Percentiles rank a stretch among this genome's conserved stretches.
phyloP scores from a whole-genome alignment of 352 stramenopile species.

The Peronospora belbahrii region DNA sequence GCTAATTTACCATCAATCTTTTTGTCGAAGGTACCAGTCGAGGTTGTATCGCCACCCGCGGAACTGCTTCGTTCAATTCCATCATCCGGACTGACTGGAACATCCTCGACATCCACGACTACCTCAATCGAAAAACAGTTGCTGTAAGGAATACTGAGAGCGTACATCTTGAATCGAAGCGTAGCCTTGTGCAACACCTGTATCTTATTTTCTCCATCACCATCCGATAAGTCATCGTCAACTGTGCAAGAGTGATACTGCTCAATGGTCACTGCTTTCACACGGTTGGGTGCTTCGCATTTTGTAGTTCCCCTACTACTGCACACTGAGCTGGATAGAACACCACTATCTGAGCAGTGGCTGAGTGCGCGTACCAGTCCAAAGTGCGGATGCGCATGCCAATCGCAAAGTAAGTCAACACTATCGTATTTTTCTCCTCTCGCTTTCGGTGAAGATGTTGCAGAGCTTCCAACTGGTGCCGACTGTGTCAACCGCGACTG shows the following conservation, averaged over 20 bases:
- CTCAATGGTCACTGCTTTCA: conserved; percentile 45
- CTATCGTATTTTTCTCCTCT: conserved; percentile 3
- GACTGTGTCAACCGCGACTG: conserved; percentile 3
- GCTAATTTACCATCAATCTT: neutral
- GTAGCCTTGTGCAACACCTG: conserved; percentile 25
- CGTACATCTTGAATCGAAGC: conserved; percentile 56
- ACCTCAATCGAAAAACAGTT: conserved; percentile 63
- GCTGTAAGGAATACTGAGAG: conserved; percentile 51
- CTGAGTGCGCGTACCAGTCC: conserved; percentile 44
- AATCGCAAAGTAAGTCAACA: conserved; percentile 31
- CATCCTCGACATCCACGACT: conserved; percentile 40
- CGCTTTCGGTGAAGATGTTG: neutral
- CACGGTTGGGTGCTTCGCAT: conserved; percentile 3
- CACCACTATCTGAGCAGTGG: conserved; percentile 28
- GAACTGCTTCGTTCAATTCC: neutral
- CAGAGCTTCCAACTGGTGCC: conserved; percentile 11
- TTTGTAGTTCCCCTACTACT: conserved; percentile 5
- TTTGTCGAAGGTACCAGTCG: neutral
- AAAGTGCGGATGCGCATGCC: conserved; percentile 45
- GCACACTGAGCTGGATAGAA: neutral
- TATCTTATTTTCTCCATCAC: conserved; percentile 1
- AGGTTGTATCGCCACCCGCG: neutral
- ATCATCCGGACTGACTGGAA: neutral
- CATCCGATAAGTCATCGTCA: conserved; percentile 14
- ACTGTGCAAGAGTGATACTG: conserved; percentile 47